Conservation (phyloP, 495 filamentous ascomycete genomes). For the Aspergillus mulundensis region DNA sequence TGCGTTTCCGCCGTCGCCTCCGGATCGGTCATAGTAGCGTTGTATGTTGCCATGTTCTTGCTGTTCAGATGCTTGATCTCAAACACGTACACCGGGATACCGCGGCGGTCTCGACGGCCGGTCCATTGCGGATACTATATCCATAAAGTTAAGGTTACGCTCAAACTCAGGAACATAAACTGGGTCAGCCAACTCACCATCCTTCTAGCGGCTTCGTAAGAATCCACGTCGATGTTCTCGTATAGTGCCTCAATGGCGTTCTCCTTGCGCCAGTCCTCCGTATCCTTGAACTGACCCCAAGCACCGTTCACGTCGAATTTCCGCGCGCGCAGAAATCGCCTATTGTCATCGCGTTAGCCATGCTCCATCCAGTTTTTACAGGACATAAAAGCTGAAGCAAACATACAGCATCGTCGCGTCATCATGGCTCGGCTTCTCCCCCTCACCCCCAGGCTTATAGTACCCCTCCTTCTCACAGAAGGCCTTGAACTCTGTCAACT, state of each 20-base stretch:
- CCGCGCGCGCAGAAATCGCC: constrained; percentile 76
- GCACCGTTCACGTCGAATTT: constrained; percentile 70
- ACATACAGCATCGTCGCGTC: constrained; percentile 77
- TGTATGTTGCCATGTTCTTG: constrained; percentile 76
- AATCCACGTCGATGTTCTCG: constrained; percentile 72
- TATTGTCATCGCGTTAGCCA: constrained; percentile 25
- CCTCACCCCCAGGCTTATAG: constrained; percentile 51
- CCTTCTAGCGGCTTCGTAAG: constrained; percentile 71
- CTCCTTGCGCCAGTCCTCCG: constrained; percentile 79
- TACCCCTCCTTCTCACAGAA: constrained; percentile 59
- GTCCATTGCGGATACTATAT: constrained; percentile 88
- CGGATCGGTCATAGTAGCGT: constrained; percentile 51
- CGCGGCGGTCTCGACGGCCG: constrained; percentile 78
- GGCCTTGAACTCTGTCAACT: constrained; percentile 64
- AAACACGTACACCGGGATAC: constrained; percentile 86
- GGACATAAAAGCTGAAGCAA: not conserved
- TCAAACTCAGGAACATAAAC: not conserved
- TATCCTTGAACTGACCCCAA: constrained; percentile 79
- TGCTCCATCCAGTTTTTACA: not conserved
- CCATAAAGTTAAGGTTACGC: constrained; percentile 1
- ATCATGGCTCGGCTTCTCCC: constrained; percentile 59
- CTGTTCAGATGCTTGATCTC: constrained; percentile 76
- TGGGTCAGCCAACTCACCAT: constrained; percentile 51
- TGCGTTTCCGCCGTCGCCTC: constrained; percentile 57
- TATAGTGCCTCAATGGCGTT: constrained; percentile 72